Conservation (phyloP, 2,329 filamentous ascomycete genomes). For the Sphaerulina populicola region DNA sequence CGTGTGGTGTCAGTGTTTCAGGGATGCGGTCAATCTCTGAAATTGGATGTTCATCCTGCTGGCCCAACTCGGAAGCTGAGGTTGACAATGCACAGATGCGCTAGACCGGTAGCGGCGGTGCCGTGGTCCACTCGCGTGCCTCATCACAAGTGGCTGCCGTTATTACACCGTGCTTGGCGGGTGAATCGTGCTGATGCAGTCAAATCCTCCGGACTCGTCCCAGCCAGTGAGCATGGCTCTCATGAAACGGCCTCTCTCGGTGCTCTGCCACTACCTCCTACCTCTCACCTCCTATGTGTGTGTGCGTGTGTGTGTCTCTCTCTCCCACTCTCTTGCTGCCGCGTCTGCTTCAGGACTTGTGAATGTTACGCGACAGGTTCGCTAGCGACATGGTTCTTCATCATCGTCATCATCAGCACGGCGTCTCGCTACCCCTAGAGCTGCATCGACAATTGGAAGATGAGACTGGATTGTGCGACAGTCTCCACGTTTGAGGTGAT, state of each 20-base stretch:
- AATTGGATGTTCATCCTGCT: constrained; percentile 8
- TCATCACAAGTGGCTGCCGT: neutral
- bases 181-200: neutral
- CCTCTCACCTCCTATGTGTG: too few species aligned
- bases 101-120: constrained; percentile 5
- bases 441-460: neutral
- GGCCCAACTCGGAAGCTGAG: constrained; percentile 8
- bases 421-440: neutral
- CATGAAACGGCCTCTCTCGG: too few species aligned
- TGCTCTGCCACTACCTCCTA: too few species aligned
- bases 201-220: neutral
- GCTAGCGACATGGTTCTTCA: too few species aligned
- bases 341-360: too few species aligned
- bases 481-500: neutral
- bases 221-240: neutral
- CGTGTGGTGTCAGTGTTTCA: constrained; percentile 7
- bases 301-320: neutral
- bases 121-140: neutral
- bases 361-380: too few species aligned
- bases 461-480: neutral
- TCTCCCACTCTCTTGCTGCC: too few species aligned
- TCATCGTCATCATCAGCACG: neutral
- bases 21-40: constrained; percentile 5
- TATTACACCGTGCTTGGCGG: constrained; percentile 7
- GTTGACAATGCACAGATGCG: neutral